Evolutionary conservation across 331 rosid genomes (phyloP).

Genomic region (Ulmus americana): DNA sequence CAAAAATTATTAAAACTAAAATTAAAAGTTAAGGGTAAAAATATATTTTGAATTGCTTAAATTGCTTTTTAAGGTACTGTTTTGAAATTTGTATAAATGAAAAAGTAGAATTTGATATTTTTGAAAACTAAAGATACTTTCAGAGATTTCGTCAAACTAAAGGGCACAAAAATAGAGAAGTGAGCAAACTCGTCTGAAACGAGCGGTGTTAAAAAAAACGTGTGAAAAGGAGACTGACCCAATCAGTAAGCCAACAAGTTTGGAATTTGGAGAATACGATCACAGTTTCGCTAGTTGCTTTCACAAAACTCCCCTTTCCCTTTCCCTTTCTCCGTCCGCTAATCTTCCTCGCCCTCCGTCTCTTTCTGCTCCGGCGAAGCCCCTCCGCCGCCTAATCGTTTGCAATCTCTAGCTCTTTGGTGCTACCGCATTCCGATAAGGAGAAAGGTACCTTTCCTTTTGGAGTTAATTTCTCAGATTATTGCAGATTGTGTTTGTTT

Average conservation of each 20-base stretch:
- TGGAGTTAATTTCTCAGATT: slow-evolving; percentile 24
- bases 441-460: slow-evolving; percentile 21
- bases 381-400: slow-evolving; percentile 24
- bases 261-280: not conserved
- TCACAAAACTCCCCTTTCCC: slow-evolving; percentile 24
- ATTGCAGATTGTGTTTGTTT: slow-evolving; percentile 3
- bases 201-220: not conserved
- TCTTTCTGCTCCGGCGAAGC: slow-evolving; percentile 6
- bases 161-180: not conserved
- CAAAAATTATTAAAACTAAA: too few relatives aligned
- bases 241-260: not conserved
- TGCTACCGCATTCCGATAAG: slow-evolving; percentile 19
- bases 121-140: not conserved
- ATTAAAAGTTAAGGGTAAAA: too few relatives aligned
- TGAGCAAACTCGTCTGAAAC: not conserved
- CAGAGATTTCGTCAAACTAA: too few relatives aligned
- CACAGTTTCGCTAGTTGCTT: slow-evolving; percentile 25
- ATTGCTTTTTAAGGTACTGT: too few relatives aligned
- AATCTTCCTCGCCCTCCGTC: not conserved
- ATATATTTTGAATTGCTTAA: too few relatives aligned
- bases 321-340: slow-evolving; percentile 23
- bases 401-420: slow-evolving; percentile 13
- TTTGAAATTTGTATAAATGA: too few relatives aligned
- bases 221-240: slow-evolving; percentile 19
- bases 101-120: not conserved